A percentile compares a stretch with the other conserved stretches of the same genome.
These are phyloP conservation scores for Saccharomycopsis capsularis DNA, from an alignment of 805 yeast species.

Conservation along the genomic window DNA sequence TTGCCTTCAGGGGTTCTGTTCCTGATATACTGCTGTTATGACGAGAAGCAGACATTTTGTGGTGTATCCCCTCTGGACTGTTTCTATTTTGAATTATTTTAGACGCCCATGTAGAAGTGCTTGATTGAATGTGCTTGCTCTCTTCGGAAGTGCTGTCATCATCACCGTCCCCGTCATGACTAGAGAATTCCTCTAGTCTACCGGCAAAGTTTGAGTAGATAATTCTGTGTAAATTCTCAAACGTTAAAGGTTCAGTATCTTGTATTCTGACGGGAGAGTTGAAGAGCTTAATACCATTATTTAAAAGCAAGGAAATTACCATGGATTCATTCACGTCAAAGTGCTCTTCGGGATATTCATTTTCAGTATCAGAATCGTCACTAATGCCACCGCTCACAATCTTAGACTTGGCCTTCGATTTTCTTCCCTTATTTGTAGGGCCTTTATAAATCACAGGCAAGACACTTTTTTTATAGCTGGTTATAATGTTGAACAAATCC, in stretches of 20 bases:
- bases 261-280: constrained; percentile 13
- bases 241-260: constrained; percentile 6
- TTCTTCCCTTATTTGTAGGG: neutral
- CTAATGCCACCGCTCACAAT: constrained; percentile 7
- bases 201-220: constrained; percentile 10
- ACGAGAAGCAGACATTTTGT: neutral
- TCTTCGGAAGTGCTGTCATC: constrained; percentile 4
- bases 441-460: constrained; percentile 16
- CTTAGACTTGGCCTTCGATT: neutral
- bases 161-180: constrained; percentile 1
- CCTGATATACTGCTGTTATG: neutral
- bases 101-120: constrained; percentile 21
- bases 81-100: constrained; percentile 17
- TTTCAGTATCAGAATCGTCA: constrained; percentile 7
- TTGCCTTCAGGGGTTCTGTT: neutral
- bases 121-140: constrained; percentile 2
- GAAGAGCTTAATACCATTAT: constrained; percentile 15
- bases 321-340: constrained; percentile 14
- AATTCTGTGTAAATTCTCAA: constrained; percentile 7
- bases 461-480: constrained; percentile 13
- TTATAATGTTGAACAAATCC: constrained; percentile 16
- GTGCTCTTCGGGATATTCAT: neutral
- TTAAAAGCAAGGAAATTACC: constrained; percentile 10
- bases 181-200: constrained; percentile 3
- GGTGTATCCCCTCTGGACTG: neutral